Evolutionary conservation across 2,329 filamentous ascomycete genomes (phyloP), one percentile per base, ranked within the genome.

Genomic region (Ceratocystis eucalypticola): DNA sequence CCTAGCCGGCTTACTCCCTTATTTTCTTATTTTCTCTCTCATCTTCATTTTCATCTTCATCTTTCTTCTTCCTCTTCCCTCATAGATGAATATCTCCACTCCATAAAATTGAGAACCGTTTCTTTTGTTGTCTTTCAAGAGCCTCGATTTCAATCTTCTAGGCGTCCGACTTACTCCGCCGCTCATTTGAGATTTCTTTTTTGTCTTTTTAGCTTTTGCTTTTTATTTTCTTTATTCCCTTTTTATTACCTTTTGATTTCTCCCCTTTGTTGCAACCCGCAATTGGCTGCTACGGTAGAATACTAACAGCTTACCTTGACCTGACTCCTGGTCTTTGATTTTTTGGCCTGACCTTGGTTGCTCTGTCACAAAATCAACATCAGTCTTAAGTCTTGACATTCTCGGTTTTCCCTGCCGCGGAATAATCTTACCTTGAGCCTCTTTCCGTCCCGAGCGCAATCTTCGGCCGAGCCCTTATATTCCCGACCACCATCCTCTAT

Each of bases 381-480:
- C 55, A 53, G 5, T 30, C 25, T 8, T 22, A n/a, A 22, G 22
- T 59, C 50, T 55, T n/a, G 2, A 37, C n/a, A 59, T n/a, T 28
- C 41, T 62, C 55, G 53, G 28, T 59, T 59, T 59, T 41, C 37
- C 12, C 28, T 37, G 28, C 55, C 28, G 55, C 55, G 12, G 37
- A 41, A 41, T 41, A 41, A 4, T 41, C 37, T 41, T 10, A 12
- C 37, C 37, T 41, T 57, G 61, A 50, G 53, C 53, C 53, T 62
- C 37, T 44, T 46, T 33, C 61, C 64, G 64, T 65, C 41, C 66
- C 64, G 64, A 68, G 64, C 45, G 48, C 45, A 33, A 53, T 44
- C 64, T 65, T 68, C 64, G 66, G 66, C 66, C 66, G 64, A 68
- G 61, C 66, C 41, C 5, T 30, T 55, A 46, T 68, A 68, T 63